These are phyloP conservation scores for Elsinoe perseae DNA, from an alignment of 2,329 filamentous ascomycete genomes.

Conservation along the genomic window DNA sequence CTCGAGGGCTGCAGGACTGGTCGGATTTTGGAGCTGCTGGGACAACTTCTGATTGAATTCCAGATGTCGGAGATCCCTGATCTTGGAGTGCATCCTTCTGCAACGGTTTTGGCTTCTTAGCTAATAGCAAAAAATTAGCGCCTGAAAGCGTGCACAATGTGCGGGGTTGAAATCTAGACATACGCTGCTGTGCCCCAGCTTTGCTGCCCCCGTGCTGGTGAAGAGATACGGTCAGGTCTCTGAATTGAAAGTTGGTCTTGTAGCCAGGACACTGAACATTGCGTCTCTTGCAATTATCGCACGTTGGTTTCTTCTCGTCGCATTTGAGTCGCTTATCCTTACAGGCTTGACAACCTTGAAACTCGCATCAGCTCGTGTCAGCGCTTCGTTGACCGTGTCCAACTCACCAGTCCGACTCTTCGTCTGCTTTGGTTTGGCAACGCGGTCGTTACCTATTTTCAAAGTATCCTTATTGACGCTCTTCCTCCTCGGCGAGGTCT, in stretches of 20 bases:
- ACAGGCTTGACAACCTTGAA: slow-evolving; percentile 64
- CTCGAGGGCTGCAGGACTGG: neutral
- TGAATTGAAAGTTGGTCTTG: slow-evolving; percentile 64
- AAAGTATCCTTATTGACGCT: slow-evolving; percentile 21
- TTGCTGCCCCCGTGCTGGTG: slow-evolving; percentile 7
- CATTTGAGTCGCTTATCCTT: slow-evolving; percentile 67
- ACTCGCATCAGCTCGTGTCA: slow-evolving; percentile 21
- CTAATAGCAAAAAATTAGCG: neutral
- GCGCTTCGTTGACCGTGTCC: neutral
- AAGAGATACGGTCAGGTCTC: slow-evolving; percentile 9
- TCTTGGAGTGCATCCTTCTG: neutral
- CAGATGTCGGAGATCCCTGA: neutral
- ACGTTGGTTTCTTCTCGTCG: slow-evolving; percentile 63
- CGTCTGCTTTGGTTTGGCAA: slow-evolving; percentile 60
- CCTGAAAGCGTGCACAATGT: neutral
- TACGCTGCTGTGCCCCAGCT: neutral
- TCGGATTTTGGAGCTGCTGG: neutral
- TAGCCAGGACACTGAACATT: slow-evolving; percentile 62
- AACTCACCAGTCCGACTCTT: slow-evolving; percentile 65
- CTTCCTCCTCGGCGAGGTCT: slow-evolving; percentile 21
- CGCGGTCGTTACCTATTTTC: slow-evolving; percentile 29
- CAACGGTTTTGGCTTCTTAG: slow-evolving; percentile 8
- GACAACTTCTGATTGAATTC: neutral
- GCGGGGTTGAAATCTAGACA: neutral
- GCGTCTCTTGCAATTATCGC: slow-evolving; percentile 57